These are phyloP conservation scores for Fomitopsis schrenkii DNA, from an alignment of 1,284 basidiomycete genomes.

Conservation along the genomic window DNA sequence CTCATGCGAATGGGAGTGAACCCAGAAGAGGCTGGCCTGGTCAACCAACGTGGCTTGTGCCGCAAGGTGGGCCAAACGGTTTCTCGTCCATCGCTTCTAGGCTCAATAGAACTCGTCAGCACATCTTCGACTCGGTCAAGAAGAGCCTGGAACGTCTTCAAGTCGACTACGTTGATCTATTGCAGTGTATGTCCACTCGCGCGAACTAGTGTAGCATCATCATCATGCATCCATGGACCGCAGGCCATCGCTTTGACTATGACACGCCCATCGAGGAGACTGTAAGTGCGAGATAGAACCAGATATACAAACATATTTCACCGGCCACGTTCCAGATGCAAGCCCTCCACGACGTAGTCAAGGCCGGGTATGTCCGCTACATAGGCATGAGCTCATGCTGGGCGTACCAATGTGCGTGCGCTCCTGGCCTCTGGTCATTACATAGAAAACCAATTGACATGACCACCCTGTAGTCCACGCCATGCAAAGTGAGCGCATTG, in stretches of 20 bases:
- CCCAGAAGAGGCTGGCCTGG: constrained; percentile 26
- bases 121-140: constrained; percentile 43
- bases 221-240: neutral
- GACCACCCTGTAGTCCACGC: constrained; percentile 32
- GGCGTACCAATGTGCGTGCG: constrained; percentile 25
- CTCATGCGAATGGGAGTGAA: constrained; percentile 9
- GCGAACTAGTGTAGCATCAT: neutral
- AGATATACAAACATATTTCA: too few relatives aligned
- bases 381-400: constrained; percentile 54
- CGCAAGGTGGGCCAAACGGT: constrained; percentile 29
- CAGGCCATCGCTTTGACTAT: constrained; percentile 26
- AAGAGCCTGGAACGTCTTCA: constrained; percentile 36
- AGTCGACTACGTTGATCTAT: constrained; percentile 42
- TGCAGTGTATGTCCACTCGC: constrained; percentile 24
- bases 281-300: constrained; percentile 2
- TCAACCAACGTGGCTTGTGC: constrained; percentile 36
- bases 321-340: constrained; percentile 35
- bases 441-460: neutral
- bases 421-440: neutral
- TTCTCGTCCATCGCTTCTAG: too few relatives aligned
- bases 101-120: constrained; percentile 18
- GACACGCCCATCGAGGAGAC: constrained; percentile 28
- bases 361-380: constrained; percentile 62
- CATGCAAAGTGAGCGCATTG: constrained; percentile 37
- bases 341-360: constrained; percentile 65